Percentiles rank a stretch among this genome's conserved stretches.
Conservation (phyloP, 495 filamentous ascomycete species). For the Tetracladium marchalianum region DNA sequence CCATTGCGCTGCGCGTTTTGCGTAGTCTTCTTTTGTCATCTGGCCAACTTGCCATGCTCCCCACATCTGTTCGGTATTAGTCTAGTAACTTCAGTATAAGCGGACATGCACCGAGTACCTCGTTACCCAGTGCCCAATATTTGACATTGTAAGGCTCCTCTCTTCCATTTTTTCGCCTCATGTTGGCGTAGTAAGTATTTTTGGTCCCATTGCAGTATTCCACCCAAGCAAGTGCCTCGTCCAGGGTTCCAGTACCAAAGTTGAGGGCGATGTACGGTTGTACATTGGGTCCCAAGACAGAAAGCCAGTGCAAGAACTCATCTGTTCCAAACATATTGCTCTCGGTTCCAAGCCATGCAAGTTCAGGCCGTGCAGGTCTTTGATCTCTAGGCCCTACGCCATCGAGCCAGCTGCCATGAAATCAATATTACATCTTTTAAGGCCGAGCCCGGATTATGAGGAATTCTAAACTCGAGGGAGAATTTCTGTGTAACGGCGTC, state of each 20-base stretch:
- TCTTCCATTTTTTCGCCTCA: slow-evolving; percentile 60
- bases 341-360: slow-evolving; percentile 68
- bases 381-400: slow-evolving; percentile 62
- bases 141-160: slow-evolving; percentile 62
- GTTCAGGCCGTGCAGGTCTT: slow-evolving; percentile 55
- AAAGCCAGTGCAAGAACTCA: slow-evolving; percentile 75
- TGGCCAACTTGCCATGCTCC: slow-evolving; percentile 76
- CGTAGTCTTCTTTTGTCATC: slow-evolving; percentile 65
- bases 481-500: too few relatives aligned
- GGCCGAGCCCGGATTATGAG: too few relatives aligned
- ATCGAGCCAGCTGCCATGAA: slow-evolving; percentile 47
- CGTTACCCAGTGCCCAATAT: slow-evolving; percentile 59
- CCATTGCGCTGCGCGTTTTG: slow-evolving; percentile 70
- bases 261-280: slow-evolving; percentile 71
- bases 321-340: slow-evolving; percentile 69
- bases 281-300: slow-evolving; percentile 44
- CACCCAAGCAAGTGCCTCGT: slow-evolving; percentile 68
- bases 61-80: slow-evolving; percentile 46
- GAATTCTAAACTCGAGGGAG: too few relatives aligned
- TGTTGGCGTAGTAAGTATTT: slow-evolving; percentile 70
- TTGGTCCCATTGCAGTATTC: slow-evolving; percentile 70
- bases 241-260: slow-evolving; percentile 66
- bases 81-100: slow-evolving; percentile 7
- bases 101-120: slow-evolving; percentile 21
- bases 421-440: too few relatives aligned